A percentile compares a stretch with the other conserved stretches of the same genome.
These are phyloP conservation scores for Alternaria longipes DNA, from an alignment of 2,329 filamentous ascomycete species.

Conservation along the genomic window DNA sequence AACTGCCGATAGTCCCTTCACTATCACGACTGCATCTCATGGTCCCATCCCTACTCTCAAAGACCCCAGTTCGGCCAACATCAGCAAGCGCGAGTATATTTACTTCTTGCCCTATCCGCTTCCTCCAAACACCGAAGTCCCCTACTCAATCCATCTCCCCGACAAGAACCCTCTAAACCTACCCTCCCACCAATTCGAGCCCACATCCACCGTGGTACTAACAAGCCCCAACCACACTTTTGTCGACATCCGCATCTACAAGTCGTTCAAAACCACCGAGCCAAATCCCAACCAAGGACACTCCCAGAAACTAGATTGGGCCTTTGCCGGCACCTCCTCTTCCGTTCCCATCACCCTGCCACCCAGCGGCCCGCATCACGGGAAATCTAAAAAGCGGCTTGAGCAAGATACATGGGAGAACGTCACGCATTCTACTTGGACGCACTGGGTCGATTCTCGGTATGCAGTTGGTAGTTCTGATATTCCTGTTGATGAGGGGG, in stretches of 20 bases:
- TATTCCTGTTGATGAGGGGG: slow-evolving; percentile 62
- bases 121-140: slow-evolving; percentile 32
- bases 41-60: background rate
- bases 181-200: slow-evolving; percentile 55
- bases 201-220: slow-evolving; percentile 71
- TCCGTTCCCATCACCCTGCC: slow-evolving; percentile 41
- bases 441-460: slow-evolving; percentile 69
- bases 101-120: slow-evolving; percentile 62
- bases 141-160: slow-evolving; percentile 42
- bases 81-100: slow-evolving; percentile 62
- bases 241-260: slow-evolving; percentile 68
- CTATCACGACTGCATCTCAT: slow-evolving; percentile 6
- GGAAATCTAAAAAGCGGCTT: background rate
- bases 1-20: slow-evolving; percentile 6
- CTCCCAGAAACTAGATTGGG: slow-evolving; percentile 67
- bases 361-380: background rate
- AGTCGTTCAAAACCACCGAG: slow-evolving; percentile 17
- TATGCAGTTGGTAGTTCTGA: slow-evolving; percentile 44
- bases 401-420: slow-evolving; percentile 10
- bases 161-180: slow-evolving; percentile 37
- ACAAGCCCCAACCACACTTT: slow-evolving; percentile 67
- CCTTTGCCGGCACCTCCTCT: slow-evolving; percentile 63
- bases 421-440: slow-evolving; percentile 57
- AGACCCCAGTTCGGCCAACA: slow-evolving; percentile 13
- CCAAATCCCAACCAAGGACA: slow-evolving; percentile 36